Conservation (phyloP, 805 yeast species). For the Ogataea saltuana region DNA sequence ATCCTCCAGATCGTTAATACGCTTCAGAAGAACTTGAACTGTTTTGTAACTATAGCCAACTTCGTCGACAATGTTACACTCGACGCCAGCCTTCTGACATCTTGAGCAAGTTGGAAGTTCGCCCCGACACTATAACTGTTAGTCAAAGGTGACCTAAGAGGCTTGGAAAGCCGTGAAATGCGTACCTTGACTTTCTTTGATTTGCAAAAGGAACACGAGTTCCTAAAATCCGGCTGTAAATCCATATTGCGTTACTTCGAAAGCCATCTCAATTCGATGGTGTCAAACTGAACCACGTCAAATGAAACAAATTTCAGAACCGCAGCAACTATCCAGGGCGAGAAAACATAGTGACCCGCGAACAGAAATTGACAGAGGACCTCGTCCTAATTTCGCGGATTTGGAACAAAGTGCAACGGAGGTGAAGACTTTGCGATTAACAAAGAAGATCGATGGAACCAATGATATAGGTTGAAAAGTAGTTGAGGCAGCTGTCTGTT, state of each 20-base stretch:
- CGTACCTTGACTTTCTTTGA: conserved; percentile 28
- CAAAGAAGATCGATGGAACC: too few species aligned
- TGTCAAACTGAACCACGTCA: not conserved
- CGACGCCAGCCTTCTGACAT: conserved; percentile 20
- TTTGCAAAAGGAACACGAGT: conserved; percentile 27
- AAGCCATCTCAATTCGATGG: not conserved
- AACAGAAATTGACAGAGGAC: too few species aligned
- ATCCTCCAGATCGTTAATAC: conserved; percentile 19
- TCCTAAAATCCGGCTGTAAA: conserved; percentile 20
- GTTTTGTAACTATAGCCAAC: conserved; percentile 27
- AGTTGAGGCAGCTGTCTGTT: too few species aligned
- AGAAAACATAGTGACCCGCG: too few species aligned
- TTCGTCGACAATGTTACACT: conserved; percentile 25
- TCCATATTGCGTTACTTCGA: conserved; percentile 1
- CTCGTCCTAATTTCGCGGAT: too few species aligned
- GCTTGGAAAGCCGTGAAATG: not conserved
- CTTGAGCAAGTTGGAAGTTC: conserved; percentile 25
- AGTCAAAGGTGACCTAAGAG: not conserved
- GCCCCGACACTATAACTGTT: conserved; percentile 23
- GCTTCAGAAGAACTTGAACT: conserved; percentile 17
- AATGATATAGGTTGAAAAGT: too few species aligned
- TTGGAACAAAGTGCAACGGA: too few species aligned
- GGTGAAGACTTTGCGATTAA: too few species aligned
- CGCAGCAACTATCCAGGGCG: too few species aligned
- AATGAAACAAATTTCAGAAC: not conserved